phyloP scores from a whole-genome alignment of 768 basidiomycete genomes.

The Lactifluus hygrophoroides region DNA sequence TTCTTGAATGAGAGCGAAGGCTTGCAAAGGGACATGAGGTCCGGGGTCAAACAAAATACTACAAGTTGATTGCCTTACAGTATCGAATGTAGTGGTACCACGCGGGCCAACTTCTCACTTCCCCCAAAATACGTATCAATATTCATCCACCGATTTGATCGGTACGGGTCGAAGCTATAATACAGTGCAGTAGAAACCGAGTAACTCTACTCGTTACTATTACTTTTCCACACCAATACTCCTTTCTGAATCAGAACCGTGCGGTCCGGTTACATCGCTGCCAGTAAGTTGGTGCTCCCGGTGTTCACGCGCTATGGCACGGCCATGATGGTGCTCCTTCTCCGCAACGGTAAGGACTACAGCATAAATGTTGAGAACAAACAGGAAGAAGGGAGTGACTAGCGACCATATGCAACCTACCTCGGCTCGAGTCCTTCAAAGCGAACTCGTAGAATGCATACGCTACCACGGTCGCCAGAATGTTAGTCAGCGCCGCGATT shows the following conservation, averaged over 20 bases:
- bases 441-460: constrained; percentile 24
- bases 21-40: too few relatives aligned
- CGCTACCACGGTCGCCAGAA: constrained; percentile 25
- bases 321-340: constrained; percentile 1
- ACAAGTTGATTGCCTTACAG: too few relatives aligned
- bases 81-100: neutral
- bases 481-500: constrained; percentile 27
- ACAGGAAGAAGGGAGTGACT: neutral
- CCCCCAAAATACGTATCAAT: too few relatives aligned
- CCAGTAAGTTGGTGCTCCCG: neutral
- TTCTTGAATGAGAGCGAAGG: too few relatives aligned
- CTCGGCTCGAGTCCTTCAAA: constrained; percentile 24
- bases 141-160: neutral
- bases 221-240: neutral
- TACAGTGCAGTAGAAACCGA: too few relatives aligned
- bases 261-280: neutral
- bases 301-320: constrained; percentile 9
- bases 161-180: neutral
- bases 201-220: neutral
- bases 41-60: too few relatives aligned
- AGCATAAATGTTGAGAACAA: neutral
- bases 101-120: too few relatives aligned
- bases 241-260: constrained; percentile 3
- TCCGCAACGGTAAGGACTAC: constrained; percentile 8
- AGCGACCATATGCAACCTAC: constrained; percentile 8